These are phyloP conservation scores for Acer saccharum DNA, from an alignment of 345 rosid genomes.

Conservation along the genomic window DNA sequence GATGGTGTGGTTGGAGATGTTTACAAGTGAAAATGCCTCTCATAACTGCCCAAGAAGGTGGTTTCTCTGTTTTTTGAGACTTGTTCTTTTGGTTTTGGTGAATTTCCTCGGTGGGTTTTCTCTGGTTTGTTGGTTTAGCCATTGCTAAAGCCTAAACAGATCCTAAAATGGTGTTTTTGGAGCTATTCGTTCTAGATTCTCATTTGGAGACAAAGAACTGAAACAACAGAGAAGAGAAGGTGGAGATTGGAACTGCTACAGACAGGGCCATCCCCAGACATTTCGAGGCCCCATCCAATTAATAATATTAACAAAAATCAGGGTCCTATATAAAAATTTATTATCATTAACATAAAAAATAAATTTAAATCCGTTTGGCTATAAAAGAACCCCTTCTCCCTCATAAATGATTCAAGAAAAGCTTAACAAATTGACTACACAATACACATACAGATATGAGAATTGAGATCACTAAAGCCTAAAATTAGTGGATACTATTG, in stretches of 20 bases:
- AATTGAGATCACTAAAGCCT: no score
- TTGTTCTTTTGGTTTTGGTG: conserved; percentile 34
- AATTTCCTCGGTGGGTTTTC: conserved; percentile 36
- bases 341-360: no score
- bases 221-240: conserved; percentile 11
- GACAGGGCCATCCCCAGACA: no score
- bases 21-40: conserved; percentile 58
- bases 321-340: no score
- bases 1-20: conserved; percentile 37
- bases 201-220: not conserved
- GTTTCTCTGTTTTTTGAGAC: conserved; percentile 36
- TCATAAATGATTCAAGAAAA: no score
- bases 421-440: no score
- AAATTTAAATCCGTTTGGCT: no score
- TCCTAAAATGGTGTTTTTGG: not conserved
- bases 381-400: no score
- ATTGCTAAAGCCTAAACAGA: conserved; percentile 25
- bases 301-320: no score
- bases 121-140: conserved; percentile 44
- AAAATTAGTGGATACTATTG: no score
- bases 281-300: no score
- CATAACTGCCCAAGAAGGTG: conserved; percentile 55
- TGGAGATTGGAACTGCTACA: not conserved
- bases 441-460: no score
- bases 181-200: conserved; percentile 3